Conservation (phyloP, 2,329 filamentous ascomycete species). For the Penicillium fuscoglaucum region DNA sequence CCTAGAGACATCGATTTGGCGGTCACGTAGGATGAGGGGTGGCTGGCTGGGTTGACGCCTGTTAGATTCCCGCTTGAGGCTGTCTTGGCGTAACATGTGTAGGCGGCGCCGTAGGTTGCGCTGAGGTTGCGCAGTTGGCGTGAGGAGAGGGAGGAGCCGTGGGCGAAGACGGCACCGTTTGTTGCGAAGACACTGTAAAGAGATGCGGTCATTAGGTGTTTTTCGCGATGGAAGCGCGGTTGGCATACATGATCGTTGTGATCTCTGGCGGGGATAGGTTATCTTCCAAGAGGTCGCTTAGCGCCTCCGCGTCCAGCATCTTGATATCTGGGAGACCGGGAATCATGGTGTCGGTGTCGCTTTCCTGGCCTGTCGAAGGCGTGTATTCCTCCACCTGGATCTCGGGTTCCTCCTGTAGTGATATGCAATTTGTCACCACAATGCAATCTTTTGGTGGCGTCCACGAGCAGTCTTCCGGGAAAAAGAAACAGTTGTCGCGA, state of each 20-base stretch:
- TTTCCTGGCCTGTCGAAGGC: slow-evolving; percentile 9
- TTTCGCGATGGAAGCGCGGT: background rate
- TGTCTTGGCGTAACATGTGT: slow-evolving; percentile 45
- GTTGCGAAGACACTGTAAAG: slow-evolving; percentile 42
- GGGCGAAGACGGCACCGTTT: slow-evolving; percentile 47
- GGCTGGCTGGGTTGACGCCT: slow-evolving; percentile 44
- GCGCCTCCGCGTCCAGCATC: slow-evolving; percentile 46
- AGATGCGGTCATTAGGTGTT: background rate
- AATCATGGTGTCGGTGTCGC: slow-evolving; percentile 37
- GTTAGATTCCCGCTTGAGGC: slow-evolving; percentile 44
- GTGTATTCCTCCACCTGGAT: slow-evolving; percentile 16
- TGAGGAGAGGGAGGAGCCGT: slow-evolving; percentile 42
- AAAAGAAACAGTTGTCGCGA: slow-evolving; percentile 46
- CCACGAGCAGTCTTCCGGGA: slow-evolving; percentile 46
- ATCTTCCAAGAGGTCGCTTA: slow-evolving; percentile 44
- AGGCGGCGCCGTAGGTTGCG: slow-evolving; percentile 47
- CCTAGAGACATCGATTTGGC: slow-evolving; percentile 44
- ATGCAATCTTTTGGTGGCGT: slow-evolving; percentile 36
- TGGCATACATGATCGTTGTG: slow-evolving; percentile 43
- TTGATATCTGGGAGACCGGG: slow-evolving; percentile 45
- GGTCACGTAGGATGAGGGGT: slow-evolving; percentile 46
- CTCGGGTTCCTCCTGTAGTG: slow-evolving; percentile 9
- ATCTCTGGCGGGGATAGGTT: slow-evolving; percentile 47
- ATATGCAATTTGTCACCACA: slow-evolving; percentile 26
- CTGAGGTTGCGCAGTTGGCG: slow-evolving; percentile 45